Evolutionary conservation across 2,329 filamentous ascomycete genomes (phyloP).

Genomic region (Ophiocordyceps robertsii): DNA sequence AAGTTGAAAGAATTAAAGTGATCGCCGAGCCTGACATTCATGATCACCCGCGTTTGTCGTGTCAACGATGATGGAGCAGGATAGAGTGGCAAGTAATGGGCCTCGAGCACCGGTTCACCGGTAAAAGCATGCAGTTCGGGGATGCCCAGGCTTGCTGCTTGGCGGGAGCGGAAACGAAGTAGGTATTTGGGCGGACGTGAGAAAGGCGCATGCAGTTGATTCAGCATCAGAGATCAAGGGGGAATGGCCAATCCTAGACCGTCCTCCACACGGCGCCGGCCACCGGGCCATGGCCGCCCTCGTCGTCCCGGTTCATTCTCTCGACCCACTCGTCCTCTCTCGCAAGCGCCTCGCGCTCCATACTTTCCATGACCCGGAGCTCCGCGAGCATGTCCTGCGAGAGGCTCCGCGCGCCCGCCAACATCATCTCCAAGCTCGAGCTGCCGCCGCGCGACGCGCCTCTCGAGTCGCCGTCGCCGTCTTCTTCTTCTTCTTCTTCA

Average conservation of each 20-base stretch:
- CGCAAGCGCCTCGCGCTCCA: constrained; percentile 42
- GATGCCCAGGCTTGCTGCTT: no score
- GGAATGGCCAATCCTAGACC: constrained; percentile 9
- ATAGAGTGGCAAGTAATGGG: no score
- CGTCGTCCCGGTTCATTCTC: constrained; percentile 32
- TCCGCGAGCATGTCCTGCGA: constrained; percentile 49
- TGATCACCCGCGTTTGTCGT: no score
- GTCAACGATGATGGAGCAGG: no score
- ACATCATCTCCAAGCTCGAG: constrained; percentile 30
- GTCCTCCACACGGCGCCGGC: constrained; percentile 36
- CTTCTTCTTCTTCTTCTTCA: no score
- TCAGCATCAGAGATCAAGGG: background rate
- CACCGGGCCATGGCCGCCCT: constrained; percentile 20
- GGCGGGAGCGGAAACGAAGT: no score
- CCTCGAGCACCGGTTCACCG: no score
- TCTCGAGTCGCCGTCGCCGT: no score
- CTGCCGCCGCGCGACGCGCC: constrained; percentile 3
- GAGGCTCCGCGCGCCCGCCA: constrained; percentile 33
- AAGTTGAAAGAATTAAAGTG: no score
- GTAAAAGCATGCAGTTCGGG: no score
- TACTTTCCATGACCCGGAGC: constrained; percentile 45
- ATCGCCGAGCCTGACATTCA: no score
- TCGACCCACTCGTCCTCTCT: constrained; percentile 47
- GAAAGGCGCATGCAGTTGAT: background rate
- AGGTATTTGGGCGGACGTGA: no score